phyloP scores from a whole-genome alignment of 768 basidiomycete genomes.

The Boletus vermiculosoides region DNA sequence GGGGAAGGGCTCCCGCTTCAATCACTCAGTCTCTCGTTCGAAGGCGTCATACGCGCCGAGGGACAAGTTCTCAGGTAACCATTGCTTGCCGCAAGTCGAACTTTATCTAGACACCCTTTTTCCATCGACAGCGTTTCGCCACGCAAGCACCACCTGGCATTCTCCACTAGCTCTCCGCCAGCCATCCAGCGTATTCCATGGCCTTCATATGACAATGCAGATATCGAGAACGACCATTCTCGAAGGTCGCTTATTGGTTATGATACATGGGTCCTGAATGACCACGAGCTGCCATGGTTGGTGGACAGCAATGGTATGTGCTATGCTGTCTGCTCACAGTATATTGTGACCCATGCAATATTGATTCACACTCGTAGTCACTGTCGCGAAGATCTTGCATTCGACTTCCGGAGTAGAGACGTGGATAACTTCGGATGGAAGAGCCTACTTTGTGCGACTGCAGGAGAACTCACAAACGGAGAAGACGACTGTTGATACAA shows the following conservation, averaged over 20 bases:
- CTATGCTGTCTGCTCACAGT: not conserved
- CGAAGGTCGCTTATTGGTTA: constrained; percentile 44
- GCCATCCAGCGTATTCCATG: constrained; percentile 84
- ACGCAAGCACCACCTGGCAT: constrained; percentile 63
- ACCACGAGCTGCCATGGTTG: constrained; percentile 71
- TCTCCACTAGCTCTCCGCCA: constrained; percentile 72
- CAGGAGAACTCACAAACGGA: constrained; percentile 37
- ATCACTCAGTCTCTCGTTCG: constrained; percentile 66
- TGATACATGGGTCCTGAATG: constrained; percentile 70
- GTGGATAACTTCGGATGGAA: constrained; percentile 84
- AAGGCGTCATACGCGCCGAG: constrained; percentile 79
- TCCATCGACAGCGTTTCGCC: constrained; percentile 62
- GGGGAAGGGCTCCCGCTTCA: constrained; percentile 77
- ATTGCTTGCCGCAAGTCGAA: not conserved
- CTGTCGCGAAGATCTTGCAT: constrained; percentile 61
- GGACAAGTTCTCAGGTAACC: constrained; percentile 67
- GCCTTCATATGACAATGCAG: constrained; percentile 53
- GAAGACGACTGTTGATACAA: not conserved
- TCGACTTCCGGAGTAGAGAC: constrained; percentile 64
- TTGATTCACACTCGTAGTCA: constrained; percentile 42
- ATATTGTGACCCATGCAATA: not conserved
- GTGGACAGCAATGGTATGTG: constrained; percentile 66
- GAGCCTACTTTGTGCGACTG: constrained; percentile 75
- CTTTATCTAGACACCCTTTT: constrained; percentile 1
- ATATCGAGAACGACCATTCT: constrained; percentile 35